Percentiles rank a stretch among this genome's conserved stretches.
Evolutionary conservation across 2,329 filamentous ascomycete genomes (phyloP).

Genomic region (Cercospora nicotianae): DNA sequence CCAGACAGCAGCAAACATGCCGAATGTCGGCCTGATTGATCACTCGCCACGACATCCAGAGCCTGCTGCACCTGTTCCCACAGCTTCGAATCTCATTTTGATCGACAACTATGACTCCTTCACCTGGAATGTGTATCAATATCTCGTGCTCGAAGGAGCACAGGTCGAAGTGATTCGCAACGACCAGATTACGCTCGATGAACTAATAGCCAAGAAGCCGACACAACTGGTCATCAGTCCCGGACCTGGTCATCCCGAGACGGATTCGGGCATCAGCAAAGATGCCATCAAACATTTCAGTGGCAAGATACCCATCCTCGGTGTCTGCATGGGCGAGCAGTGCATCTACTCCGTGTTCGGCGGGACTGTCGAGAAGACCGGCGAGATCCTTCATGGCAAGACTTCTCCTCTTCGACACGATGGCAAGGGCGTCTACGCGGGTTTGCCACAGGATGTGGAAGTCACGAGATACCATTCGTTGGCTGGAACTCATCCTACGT

Average conservation of each 20-base stretch:
- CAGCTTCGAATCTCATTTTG: conserved; percentile 85
- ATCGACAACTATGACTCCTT: conserved; percentile 99
- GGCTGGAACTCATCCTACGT: conserved; percentile 82
- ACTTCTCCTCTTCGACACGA: conserved; percentile 90
- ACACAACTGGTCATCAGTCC: conserved; percentile 95
- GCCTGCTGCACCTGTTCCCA: conserved; percentile 69
- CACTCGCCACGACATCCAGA: conserved; percentile 85
- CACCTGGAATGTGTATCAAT: conserved; percentile 99
- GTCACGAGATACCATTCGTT: conserved; percentile 97
- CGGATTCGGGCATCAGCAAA: conserved; percentile 90
- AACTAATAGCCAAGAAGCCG: conserved; percentile 78
- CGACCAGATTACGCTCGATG: conserved; percentile 82
- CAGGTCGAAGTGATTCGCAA: conserved; percentile 88
- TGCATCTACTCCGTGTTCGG: conserved; percentile 95
- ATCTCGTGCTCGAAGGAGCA: conserved; percentile 92
- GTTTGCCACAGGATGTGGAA: conserved; percentile 75
- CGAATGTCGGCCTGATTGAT: conserved; percentile 58
- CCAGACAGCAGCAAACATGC: conserved; percentile 25
- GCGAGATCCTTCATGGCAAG: conserved; percentile 96
- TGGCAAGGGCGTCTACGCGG: conserved; percentile 83
- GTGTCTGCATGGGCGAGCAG: conserved; percentile 99
- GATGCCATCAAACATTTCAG: conserved; percentile 88
- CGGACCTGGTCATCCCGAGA: conserved; percentile 87
- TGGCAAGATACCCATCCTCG: conserved; percentile 91
- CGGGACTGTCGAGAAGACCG: conserved; percentile 85